phyloP scores from a whole-genome alignment of 495 filamentous ascomycete genomes.

The Friedmanniomyces simplex region DNA sequence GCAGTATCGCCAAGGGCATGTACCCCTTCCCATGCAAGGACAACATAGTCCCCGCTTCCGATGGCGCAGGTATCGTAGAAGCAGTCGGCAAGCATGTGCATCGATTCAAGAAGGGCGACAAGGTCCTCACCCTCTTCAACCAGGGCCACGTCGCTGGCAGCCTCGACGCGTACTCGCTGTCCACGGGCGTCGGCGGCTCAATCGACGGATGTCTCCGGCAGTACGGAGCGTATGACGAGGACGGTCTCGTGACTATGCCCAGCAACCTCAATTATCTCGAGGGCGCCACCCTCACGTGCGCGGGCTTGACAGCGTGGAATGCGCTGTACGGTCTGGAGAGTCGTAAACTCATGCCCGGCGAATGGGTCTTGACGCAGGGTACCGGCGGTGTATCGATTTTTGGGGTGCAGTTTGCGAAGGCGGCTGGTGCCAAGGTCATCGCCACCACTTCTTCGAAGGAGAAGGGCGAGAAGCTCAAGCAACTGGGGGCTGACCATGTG shows the following conservation, averaged over 20 bases:
- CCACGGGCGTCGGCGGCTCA: constrained; percentile 58
- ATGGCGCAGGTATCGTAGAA: constrained; percentile 65
- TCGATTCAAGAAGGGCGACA: constrained; percentile 59
- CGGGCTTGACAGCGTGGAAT: constrained; percentile 74
- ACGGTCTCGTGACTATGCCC: constrained; percentile 57
- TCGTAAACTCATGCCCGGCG: constrained; percentile 52
- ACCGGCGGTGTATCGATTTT: constrained; percentile 77
- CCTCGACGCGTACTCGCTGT: constrained; percentile 34
- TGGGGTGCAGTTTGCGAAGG: constrained; percentile 71
- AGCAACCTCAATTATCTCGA: constrained; percentile 51
- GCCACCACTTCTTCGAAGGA: constrained; percentile 61
- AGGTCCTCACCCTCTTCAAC: constrained; percentile 69
- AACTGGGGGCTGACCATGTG: constrained; percentile 66
- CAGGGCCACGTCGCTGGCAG: constrained; percentile 59
- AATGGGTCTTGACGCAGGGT: constrained; percentile 66
- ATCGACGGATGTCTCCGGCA: constrained; percentile 62
- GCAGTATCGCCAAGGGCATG: constrained; percentile 52
- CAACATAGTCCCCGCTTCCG: constrained; percentile 60
- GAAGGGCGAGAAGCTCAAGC: constrained; percentile 57
- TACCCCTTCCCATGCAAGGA: constrained; percentile 54
- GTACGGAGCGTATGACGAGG: constrained; percentile 60
- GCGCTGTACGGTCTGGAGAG: constrained; percentile 57
- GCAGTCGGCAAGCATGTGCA: constrained; percentile 57
- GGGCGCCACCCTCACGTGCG: constrained; percentile 58
- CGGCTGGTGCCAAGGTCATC: constrained; percentile 69